Evolutionary conservation across 2,329 filamentous ascomycete species (phyloP), one percentile per base, ranked within the genome.

Genomic region (Venturia effusa): DNA sequence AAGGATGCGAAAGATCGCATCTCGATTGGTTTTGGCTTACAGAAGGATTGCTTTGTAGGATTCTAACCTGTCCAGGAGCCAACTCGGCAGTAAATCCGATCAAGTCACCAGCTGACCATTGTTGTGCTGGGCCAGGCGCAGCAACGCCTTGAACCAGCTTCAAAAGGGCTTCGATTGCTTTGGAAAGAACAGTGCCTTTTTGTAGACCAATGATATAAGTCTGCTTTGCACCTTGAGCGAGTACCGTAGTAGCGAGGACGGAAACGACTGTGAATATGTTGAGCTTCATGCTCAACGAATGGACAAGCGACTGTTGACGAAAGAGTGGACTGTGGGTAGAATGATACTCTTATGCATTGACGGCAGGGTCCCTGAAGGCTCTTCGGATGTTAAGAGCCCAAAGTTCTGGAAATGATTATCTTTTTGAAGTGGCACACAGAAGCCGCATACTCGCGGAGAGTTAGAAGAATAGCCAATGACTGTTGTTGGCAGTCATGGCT

Each of bases 61-160:
- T 41, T 8, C 69, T 63, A 15, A 74, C 67, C 32, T 75, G 66
- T 17, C 70, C 68, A 45, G 74, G 70, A 40, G 67, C 68, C 34
- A 76, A 68, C 48, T 74, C 70, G 61, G 72, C 74, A 40, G 74
- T 70, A 59, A 77, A 74, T 19, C 75, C 76, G 64, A 73, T 74
- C 68, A 75, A 77, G 27, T 65, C 68, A 48, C 71, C 76, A 60
- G 51, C 51, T 2, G 27, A 34, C 51, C 51, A 57, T n/a, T 57
- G 51, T 24, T 57, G 51, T 32, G 51, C 27, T 57, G 51, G 13
- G 6, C 30, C 8, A 34, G 51, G 51, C 8, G 30, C 30, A 7
- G 51, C 30, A 32, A 32, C 48, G 27, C 22, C 22, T 34, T 24
- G n/a, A 17, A 57, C 51, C 51, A 57, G 51, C 27, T 57, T 57